Conservation (phyloP, 2,329 filamentous ascomycete species). For the Beauveria sp. region DNA sequence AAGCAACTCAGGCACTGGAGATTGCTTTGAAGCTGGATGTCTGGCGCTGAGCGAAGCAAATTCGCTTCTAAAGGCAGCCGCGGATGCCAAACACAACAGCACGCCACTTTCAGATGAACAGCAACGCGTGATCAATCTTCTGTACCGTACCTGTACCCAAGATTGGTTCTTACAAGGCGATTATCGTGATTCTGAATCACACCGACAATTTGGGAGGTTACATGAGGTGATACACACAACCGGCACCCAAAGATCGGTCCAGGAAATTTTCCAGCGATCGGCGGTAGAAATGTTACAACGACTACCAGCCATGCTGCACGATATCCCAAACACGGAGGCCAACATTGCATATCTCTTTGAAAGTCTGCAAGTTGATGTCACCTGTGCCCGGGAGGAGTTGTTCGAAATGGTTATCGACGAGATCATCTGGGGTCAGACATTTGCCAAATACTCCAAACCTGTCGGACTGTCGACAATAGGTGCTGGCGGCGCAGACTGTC, state of each 20-base stretch:
- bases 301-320: background rate
- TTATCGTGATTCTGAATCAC: background rate
- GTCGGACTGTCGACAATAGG: background rate
- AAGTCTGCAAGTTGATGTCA: background rate
- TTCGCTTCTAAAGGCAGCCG: background rate
- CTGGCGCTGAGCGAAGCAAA: background rate
- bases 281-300: background rate
- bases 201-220: background rate
- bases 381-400: background rate
- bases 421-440: conserved; percentile 1
- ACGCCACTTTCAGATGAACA: background rate
- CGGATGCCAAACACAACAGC: background rate
- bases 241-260: background rate
- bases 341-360: background rate
- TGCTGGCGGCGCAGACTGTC: conserved; percentile 3
- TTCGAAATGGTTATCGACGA: background rate
- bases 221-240: background rate
- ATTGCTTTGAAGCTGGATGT: background rate
- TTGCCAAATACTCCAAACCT: background rate
- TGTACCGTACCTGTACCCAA: background rate
- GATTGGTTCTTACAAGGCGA: conserved; percentile 1
- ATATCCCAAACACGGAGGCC: background rate
- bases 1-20: too few species aligned
- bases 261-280: background rate
- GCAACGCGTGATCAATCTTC: background rate